phyloP scores from a whole-genome alignment of 306 rosid species.

The Vicia sativa region DNA sequence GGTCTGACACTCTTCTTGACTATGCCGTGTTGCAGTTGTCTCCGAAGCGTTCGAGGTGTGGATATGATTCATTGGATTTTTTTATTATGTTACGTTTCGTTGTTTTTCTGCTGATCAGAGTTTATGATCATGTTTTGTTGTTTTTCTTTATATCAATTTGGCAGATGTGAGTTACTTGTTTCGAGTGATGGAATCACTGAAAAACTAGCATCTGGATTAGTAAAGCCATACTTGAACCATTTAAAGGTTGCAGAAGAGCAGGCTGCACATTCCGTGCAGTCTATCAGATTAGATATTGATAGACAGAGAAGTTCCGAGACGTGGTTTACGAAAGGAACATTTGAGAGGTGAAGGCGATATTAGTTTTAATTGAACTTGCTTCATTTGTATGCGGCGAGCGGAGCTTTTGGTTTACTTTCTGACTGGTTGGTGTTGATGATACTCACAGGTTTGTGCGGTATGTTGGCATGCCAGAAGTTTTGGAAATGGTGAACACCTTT shows the following conservation, averaged over 20 bases:
- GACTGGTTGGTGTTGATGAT: slow-evolving; percentile 24
- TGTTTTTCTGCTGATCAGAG: slow-evolving; percentile 24
- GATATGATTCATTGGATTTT: slow-evolving; percentile 31
- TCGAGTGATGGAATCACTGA: slow-evolving; percentile 75
- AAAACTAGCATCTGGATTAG: slow-evolving; percentile 88
- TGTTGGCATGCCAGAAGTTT: slow-evolving; percentile 85
- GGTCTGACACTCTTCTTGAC: slow-evolving; percentile 84
- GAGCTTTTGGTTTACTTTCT: slow-evolving; percentile 31
- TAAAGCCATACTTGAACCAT: slow-evolving; percentile 84
- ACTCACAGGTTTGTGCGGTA: slow-evolving; percentile 83
- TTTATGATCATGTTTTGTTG: slow-evolving; percentile 23
- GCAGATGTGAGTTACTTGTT: slow-evolving; percentile 87
- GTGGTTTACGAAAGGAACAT: slow-evolving; percentile 97
- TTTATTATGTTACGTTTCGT: neutral
- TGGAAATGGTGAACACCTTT: slow-evolving; percentile 77
- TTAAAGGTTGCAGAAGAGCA: slow-evolving; percentile 88
- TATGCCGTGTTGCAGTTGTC: slow-evolving; percentile 91
- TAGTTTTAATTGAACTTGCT: slow-evolving; percentile 1
- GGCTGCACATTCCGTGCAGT: slow-evolving; percentile 67
- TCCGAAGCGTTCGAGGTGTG: slow-evolving; percentile 82
- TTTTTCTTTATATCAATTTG: slow-evolving; percentile 18
- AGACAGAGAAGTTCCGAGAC: slow-evolving; percentile 57
- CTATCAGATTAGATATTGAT: slow-evolving; percentile 83
- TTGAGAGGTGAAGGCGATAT: slow-evolving; percentile 69
- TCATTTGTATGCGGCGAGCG: slow-evolving; percentile 6